A percentile compares a stretch with the other conserved stretches of the same genome.
Conservation (phyloP, 148 eudicot genomes). For the Chenopodium formosanum region DNA sequence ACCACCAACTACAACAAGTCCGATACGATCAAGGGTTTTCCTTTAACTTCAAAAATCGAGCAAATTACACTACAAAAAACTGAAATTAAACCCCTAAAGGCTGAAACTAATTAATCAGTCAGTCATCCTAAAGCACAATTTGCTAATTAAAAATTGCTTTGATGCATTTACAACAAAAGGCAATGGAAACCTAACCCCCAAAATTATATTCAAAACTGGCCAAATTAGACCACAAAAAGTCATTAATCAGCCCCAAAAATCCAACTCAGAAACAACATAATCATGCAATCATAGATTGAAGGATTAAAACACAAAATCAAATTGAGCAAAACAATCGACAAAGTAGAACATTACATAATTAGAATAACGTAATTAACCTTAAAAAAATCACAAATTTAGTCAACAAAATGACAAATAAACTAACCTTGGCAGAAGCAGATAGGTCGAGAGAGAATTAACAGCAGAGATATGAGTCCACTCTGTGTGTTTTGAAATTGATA, state of each 20-base stretch:
- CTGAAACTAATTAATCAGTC: not conserved
- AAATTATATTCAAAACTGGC: too few species aligned
- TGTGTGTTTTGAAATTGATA: too few species aligned
- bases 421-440: not conserved
- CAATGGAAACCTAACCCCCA: not conserved
- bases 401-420: not conserved
- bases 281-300: too few species aligned
- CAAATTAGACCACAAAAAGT: not conserved
- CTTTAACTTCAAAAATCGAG: too few species aligned
- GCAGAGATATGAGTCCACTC: not conserved
- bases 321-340: not conserved
- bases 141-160: not conserved
- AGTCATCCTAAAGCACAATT: too few species aligned
- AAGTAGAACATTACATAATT: not conserved
- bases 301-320: not conserved
- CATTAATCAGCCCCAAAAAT: not conserved
- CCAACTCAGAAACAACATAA: not conserved
- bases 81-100: too few species aligned
- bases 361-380: not conserved
- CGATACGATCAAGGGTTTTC: too few species aligned
- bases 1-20: too few species aligned
- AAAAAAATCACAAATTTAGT: not conserved
- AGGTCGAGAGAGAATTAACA: not conserved
- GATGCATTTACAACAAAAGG: not conserved
- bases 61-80: too few species aligned